Evolutionary conservation across 176 grass and related monocot genomes (phyloP).

Genomic region (Juncus effusus): DNA sequence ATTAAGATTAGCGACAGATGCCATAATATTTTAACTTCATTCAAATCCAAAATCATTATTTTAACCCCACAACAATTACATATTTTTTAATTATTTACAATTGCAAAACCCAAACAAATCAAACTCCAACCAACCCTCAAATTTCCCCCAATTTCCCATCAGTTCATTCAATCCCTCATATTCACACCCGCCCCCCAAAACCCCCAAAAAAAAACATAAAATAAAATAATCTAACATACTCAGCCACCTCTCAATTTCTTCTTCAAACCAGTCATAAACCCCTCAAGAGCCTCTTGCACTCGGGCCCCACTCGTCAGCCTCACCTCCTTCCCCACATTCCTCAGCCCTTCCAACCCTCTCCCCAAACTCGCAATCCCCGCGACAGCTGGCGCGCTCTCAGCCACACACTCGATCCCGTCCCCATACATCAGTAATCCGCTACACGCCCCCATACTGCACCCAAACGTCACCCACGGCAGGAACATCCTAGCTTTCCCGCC

Average conservation of each 20-base stretch:
- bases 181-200: slow-evolving; percentile 1
- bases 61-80: no score
- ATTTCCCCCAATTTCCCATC: neutral
- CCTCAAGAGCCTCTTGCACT: slow-evolving; percentile 61
- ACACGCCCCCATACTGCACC: slow-evolving; percentile 63
- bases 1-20: no score
- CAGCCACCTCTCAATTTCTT: slow-evolving; percentile 43
- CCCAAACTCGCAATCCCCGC: slow-evolving; percentile 69
- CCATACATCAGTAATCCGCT: slow-evolving; percentile 51
- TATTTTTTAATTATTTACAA: no score
- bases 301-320: slow-evolving; percentile 47
- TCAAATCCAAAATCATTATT: no score
- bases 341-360: slow-evolving; percentile 70
- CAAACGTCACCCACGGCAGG: slow-evolving; percentile 75
- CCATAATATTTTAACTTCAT: no score
- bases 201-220: neutral
- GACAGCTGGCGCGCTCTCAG: slow-evolving; percentile 58
- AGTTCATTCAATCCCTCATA: slow-evolving; percentile 11
- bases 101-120: no score
- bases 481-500: slow-evolving; percentile 44
- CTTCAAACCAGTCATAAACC: slow-evolving; percentile 64
- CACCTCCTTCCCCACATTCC: slow-evolving; percentile 59
- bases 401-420: slow-evolving; percentile 84
- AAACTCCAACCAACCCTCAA: no score
- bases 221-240: neutral